Percentiles rank a stretch among this genome's conserved stretches.
Conservation (phyloP, 108 stramenopile species). For the Ochromonas danica region DNA sequence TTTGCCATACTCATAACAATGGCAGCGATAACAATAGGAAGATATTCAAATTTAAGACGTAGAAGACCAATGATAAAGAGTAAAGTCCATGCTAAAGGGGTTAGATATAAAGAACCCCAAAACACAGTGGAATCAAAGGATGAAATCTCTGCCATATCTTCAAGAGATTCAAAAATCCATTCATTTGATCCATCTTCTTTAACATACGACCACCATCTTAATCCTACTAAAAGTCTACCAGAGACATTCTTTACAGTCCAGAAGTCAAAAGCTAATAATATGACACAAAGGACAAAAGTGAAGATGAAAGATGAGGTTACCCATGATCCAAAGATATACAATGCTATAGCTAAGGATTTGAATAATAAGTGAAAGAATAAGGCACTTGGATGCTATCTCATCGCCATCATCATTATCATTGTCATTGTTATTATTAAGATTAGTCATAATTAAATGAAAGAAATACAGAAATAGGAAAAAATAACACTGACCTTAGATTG, state of each 20-base stretch:
- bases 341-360: conserved; percentile 72
- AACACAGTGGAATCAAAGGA: conserved; percentile 78
- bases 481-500: conserved; percentile 27
- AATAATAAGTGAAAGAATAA: conserved; percentile 85
- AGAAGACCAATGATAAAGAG: conserved; percentile 71
- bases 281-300: conserved; percentile 80
- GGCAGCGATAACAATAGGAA: conserved; percentile 76
- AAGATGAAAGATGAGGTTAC: conserved; percentile 76
- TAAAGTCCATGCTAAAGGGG: conserved; percentile 74
- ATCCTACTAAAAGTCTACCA: conserved; percentile 74
- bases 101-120: conserved; percentile 83
- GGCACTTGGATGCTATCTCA: conserved; percentile 68
- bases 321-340: conserved; percentile 79
- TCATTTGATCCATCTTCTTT: conserved; percentile 64
- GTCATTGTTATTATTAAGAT: background rate
- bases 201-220: conserved; percentile 96
- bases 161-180: conserved; percentile 85
- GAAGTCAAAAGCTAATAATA: conserved; percentile 89
- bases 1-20: conserved; percentile 74
- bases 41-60: conserved; percentile 74
- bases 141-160: conserved; percentile 56
- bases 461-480: background rate
- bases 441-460: background rate
- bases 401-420: background rate
- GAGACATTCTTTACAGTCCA: conserved; percentile 76